Conservation (phyloP, 2,329 filamentous ascomycete species). For the Aspergillus spinulosporus region DNA sequence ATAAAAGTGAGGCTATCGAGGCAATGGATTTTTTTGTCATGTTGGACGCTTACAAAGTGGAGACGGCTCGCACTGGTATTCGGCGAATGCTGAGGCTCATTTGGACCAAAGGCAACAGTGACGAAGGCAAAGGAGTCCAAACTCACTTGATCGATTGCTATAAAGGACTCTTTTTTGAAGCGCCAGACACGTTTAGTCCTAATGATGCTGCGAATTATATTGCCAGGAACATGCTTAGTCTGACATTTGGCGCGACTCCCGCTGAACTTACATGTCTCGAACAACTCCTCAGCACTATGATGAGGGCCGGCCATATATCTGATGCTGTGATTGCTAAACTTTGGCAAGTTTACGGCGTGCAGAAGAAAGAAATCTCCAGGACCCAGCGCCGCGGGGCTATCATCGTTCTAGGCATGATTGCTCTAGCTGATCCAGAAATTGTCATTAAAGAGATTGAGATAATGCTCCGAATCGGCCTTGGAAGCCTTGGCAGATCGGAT, state of each 20-base stretch:
- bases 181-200: conserved; percentile 79
- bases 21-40: conserved; percentile 98
- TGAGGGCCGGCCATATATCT: conserved; percentile 84
- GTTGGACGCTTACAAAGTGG: conserved; percentile 92
- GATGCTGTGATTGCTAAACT: conserved; percentile 86
- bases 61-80: conserved; percentile 89
- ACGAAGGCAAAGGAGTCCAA: conserved; percentile 97
- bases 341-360: conserved; percentile 96
- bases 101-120: conserved; percentile 99
- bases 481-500: conserved; percentile 74
- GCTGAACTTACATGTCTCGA: conserved; percentile 94
- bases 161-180: conserved; percentile 92
- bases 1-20: conserved; percentile 98
- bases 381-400: conserved; percentile 90
- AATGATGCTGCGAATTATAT: conserved; percentile 96
- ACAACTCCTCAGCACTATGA: conserved; percentile 94
- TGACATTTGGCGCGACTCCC: conserved; percentile 92
- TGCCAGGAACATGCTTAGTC: conserved; percentile 96
- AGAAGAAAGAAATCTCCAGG: conserved; percentile 87
- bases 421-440: conserved; percentile 87
- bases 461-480: conserved; percentile 87
- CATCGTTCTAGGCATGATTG: conserved; percentile 95
- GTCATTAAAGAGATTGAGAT: conserved; percentile 93
- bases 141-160: conserved; percentile 97
- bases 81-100: conserved; percentile 94